These are phyloP conservation scores for Zygoascus bituminiphila DNA, from an alignment of 805 yeast genomes.

Conservation along the genomic window DNA sequence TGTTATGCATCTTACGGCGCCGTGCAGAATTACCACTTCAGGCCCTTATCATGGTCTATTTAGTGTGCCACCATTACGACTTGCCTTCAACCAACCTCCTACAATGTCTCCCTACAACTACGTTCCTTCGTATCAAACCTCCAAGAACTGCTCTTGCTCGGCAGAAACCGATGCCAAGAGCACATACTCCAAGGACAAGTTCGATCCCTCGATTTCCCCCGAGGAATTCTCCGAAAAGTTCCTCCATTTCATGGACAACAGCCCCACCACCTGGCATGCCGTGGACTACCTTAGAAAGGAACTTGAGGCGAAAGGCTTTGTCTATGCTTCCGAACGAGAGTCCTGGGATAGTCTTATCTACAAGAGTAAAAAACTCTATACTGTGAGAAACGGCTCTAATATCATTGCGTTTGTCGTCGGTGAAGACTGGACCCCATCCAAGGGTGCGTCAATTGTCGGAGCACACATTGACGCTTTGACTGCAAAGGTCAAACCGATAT, in stretches of 20 bases:
- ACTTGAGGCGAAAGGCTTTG: slow-evolving; percentile 54
- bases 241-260: slow-evolving; percentile 59
- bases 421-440: slow-evolving; percentile 52
- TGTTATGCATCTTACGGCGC: no score
- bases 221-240: slow-evolving; percentile 35
- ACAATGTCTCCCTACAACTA: neutral
- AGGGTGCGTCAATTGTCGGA: slow-evolving; percentile 60
- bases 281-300: slow-evolving; percentile 42
- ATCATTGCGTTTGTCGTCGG: slow-evolving; percentile 68
- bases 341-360: slow-evolving; percentile 36
- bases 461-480: slow-evolving; percentile 71
- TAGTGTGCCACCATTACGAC: neutral
- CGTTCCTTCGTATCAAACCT: neutral
- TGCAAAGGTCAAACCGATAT: slow-evolving; percentile 61
- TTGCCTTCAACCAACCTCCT: neutral
- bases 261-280: slow-evolving; percentile 73
- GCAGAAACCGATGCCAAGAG: neutral
- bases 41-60: neutral
- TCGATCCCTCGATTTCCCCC: slow-evolving; percentile 5
- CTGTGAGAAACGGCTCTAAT: slow-evolving; percentile 60
- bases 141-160: neutral
- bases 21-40: neutral
- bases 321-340: slow-evolving; percentile 54
- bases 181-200: neutral
- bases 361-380: slow-evolving; percentile 50